Evolutionary conservation across 1,284 basidiomycete species (phyloP).

Genomic region (Leccinum cinnamomeum): DNA sequence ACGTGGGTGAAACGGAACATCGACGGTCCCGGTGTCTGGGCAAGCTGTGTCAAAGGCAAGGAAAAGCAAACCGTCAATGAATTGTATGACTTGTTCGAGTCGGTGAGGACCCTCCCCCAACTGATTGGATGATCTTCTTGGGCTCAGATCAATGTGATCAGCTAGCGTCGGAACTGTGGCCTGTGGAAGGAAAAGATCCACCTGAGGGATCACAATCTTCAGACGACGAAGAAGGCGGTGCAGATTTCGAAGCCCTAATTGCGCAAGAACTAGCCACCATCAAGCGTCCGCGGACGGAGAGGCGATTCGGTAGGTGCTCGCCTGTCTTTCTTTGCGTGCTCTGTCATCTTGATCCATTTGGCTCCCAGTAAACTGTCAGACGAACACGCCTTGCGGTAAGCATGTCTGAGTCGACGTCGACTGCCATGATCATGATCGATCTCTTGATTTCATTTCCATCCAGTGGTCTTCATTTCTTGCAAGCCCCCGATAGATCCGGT

Average conservation of each 20-base stretch:
- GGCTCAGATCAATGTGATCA: slow-evolving; percentile 32
- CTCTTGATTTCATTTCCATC: slow-evolving; percentile 4
- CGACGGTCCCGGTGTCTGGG: slow-evolving; percentile 80
- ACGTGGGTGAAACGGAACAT: slow-evolving; percentile 63
- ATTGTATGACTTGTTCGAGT: slow-evolving; percentile 74
- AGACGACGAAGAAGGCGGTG: slow-evolving; percentile 38
- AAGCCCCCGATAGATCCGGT: slow-evolving; percentile 76
- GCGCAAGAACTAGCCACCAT: slow-evolving; percentile 68
- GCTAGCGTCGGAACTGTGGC: slow-evolving; percentile 74
- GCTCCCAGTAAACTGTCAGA: slow-evolving; percentile 63
- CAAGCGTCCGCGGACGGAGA: slow-evolving; percentile 62
- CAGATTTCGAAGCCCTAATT: slow-evolving; percentile 67
- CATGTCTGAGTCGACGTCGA: slow-evolving; percentile 1
- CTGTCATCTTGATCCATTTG: slow-evolving; percentile 1
- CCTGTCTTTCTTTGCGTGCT: neutral
- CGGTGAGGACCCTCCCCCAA: slow-evolving; percentile 40
- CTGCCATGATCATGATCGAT: neutral
- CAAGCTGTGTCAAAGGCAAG: slow-evolving; percentile 77
- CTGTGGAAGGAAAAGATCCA: slow-evolving; percentile 32
- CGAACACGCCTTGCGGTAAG: slow-evolving; percentile 74
- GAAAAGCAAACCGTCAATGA: slow-evolving; percentile 76
- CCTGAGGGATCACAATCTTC: slow-evolving; percentile 19
- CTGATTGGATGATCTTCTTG: neutral
- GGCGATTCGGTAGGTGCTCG: slow-evolving; percentile 59
- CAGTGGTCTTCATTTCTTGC: slow-evolving; percentile 79